Conservation (phyloP, 2,329 filamentous ascomycete species). For the Fusarium sp. region DNA sequence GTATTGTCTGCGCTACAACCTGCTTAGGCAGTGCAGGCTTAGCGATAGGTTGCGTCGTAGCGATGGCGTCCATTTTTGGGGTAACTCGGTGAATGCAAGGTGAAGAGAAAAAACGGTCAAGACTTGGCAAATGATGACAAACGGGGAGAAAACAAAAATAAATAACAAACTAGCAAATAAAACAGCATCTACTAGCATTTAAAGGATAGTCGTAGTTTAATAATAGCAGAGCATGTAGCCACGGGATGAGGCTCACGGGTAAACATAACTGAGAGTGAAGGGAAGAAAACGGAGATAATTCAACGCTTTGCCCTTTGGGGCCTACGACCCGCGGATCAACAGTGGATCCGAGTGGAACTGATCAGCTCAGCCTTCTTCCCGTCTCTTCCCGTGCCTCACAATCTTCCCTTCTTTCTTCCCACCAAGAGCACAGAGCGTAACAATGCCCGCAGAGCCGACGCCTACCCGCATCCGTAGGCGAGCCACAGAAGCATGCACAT, state of each 20-base stretch:
- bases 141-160: neutral
- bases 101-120: neutral
- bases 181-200: neutral
- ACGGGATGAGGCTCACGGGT: neutral
- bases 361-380: slow-evolving; percentile 1
- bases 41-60: slow-evolving; percentile 1
- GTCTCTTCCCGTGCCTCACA: slow-evolving; percentile 8
- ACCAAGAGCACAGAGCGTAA: neutral
- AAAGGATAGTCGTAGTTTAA: neutral
- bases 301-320: neutral
- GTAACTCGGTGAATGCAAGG: neutral
- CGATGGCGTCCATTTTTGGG: slow-evolving; percentile 11
- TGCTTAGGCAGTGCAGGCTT: neutral
- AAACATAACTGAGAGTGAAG: neutral
- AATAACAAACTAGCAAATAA: neutral
- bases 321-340: slow-evolving; percentile 8
- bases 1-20: neutral
- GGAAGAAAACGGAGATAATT: neutral
- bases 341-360: slow-evolving; percentile 9
- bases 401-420: neutral
- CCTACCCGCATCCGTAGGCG: slow-evolving; percentile 38
- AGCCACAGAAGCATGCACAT: slow-evolving; percentile 46
- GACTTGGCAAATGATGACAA: neutral
- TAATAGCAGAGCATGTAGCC: neutral
- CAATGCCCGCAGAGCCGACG: slow-evolving; percentile 7